Conservation (phyloP, 805 yeast species). For the Zygoascus biomembranicola region DNA sequence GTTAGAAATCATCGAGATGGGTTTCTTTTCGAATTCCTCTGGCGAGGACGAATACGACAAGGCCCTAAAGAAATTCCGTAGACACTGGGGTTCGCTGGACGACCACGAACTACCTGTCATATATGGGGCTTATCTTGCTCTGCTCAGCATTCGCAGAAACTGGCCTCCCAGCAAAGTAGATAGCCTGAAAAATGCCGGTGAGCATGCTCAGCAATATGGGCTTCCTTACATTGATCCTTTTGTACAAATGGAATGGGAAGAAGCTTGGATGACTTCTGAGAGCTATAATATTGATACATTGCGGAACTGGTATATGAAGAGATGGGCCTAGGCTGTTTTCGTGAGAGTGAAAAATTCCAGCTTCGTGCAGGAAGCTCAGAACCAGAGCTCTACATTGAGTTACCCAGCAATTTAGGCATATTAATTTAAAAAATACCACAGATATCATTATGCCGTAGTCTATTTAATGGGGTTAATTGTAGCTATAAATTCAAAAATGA, state of each 20-base stretch:
- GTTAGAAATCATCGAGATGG: background rate
- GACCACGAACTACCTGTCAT: background rate
- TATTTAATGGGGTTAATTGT: no score
- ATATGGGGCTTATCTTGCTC: background rate
- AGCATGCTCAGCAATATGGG: background rate
- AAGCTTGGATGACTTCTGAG: background rate
- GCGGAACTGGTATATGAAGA: background rate
- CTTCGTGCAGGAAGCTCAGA: no score
- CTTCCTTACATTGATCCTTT: background rate
- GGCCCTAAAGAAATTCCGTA: background rate
- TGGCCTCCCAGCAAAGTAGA: background rate
- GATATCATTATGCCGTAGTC: no score
- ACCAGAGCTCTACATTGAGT: no score
- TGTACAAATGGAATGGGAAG: background rate
- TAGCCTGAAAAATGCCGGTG: background rate
- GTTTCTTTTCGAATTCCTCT: background rate
- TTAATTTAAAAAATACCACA: no score
- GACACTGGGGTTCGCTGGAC: background rate
- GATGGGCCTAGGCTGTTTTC: background rate
- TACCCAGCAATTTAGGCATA: no score
- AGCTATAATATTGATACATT: background rate
- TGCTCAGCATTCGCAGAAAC: background rate
- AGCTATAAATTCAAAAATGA: no score
- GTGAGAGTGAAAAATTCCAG: no score
- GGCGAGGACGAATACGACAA: background rate